phyloP scores from a whole-genome alignment of 257 asterid genomes.

The Eustoma russellianum region DNA sequence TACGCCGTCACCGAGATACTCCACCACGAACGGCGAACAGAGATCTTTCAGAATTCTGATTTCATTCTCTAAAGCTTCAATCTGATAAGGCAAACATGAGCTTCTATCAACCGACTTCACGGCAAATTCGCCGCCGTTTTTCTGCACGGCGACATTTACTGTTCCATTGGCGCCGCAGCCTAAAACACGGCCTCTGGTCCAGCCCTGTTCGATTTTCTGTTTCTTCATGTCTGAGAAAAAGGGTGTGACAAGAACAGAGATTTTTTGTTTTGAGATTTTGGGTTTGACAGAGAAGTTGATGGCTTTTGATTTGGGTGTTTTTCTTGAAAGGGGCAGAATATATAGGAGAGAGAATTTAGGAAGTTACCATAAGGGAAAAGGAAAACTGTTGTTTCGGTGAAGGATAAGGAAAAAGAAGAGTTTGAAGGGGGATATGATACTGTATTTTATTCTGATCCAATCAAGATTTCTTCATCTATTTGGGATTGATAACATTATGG shows the following conservation, averaged over 20 bases:
- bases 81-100: conserved; percentile 22
- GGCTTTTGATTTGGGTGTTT: not conserved
- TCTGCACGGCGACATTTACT: conserved; percentile 29
- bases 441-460: conserved; percentile 41
- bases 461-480: not conserved
- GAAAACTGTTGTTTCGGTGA: not conserved
- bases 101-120: conserved; percentile 38
- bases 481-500: no score
- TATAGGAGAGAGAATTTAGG: not conserved
- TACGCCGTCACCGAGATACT: conserved; percentile 44
- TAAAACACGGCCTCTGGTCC: conserved; percentile 37
- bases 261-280: conserved; percentile 1
- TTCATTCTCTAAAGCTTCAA: conserved; percentile 43
- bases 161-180: conserved; percentile 52
- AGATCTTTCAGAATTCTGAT: conserved; percentile 31
- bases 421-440: conserved; percentile 9
- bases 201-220: conserved; percentile 6
- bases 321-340: conserved; percentile 2
- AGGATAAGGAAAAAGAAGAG: conserved; percentile 12
- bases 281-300: not conserved
- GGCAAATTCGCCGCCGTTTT: conserved; percentile 31
- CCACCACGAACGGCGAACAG: conserved; percentile 46
- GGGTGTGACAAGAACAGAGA: not conserved
- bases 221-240: conserved; percentile 12
- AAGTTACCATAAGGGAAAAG: not conserved